These are phyloP conservation scores for Centrapalus pauciflorus DNA, from an alignment of 129 eudicot genomes.

Conservation along the genomic window DNA sequence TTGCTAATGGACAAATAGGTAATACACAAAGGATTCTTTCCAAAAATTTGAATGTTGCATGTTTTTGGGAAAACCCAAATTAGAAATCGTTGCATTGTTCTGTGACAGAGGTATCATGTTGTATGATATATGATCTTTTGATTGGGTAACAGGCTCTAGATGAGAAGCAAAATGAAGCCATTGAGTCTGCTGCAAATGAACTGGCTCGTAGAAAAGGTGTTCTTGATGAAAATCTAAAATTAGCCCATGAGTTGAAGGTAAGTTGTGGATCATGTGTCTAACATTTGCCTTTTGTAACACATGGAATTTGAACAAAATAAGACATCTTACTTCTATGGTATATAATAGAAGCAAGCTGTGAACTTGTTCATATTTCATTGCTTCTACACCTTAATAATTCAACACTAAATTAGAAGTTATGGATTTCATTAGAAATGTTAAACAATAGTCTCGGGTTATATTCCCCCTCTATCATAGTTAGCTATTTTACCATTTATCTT, in stretches of 20 bases:
- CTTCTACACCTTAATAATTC: not conserved
- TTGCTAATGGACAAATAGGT: constrained; percentile 5
- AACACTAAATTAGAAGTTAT: not conserved
- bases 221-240: constrained; percentile 72
- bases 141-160: constrained; percentile 60
- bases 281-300: not conserved
- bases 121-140: not conserved
- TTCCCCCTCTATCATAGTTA: not conserved
- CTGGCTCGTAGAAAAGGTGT: constrained; percentile 76
- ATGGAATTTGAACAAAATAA: not conserved
- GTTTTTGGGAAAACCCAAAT: not conserved
- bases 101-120: not conserved
- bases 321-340: not conserved
- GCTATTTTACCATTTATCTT: not conserved
- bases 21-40: not conserved
- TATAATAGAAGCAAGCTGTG: not conserved
- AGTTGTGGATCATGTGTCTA: not conserved
- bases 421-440: not conserved
- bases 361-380: not conserved
- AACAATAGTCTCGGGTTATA: not conserved
- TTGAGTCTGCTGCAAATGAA: constrained; percentile 76
- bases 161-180: constrained; percentile 83
- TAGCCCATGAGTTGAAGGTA: constrained; percentile 84
- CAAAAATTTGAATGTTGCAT: constrained; percentile 9
- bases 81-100: not conserved